Base-by-base conservation (phyloP, 768 basidiomycete genomes). In the Mycena haematopus region DNA sequence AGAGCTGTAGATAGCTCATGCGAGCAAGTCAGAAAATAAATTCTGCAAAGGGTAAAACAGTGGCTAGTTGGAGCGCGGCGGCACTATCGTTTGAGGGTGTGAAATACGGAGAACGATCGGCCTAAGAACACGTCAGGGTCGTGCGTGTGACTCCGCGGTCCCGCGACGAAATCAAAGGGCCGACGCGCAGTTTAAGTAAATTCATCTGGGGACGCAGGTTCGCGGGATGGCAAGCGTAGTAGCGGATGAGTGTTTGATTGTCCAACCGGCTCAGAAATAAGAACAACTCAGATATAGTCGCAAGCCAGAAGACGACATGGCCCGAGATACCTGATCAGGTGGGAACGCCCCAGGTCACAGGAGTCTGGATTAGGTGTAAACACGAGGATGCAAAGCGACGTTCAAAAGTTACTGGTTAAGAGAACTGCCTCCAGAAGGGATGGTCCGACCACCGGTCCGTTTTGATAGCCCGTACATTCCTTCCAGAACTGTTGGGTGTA, bases 391-490 rank as follows among this genome's bases (percentile, higher is more conserved):
- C 13, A 35, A 24, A 25, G 17, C 13, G 35, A 46, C 19, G 17
- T 15, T 21, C 8, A 10, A 51, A 33, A 33, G n/a, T 46, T 31
- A 51, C 31, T 50, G 42, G 62, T 68, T 68, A 73, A 64, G 67
- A 66, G 46, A 66, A 66, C 52, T 14, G 65, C 47, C 54, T 64
- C 90, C 91, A 91, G 73, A 89, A 90, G 9, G 69, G 63, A 67
- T 90, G 82, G 35, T 82, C 77, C 76, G 78, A 80, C 88, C 89
- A 91, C 25, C 82, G 84, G 33, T 78, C 72, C 45, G 86, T 70
- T 67, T 75, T 80, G 49, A 79, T 76, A 49, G 87, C 69, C 4
- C 70, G 74, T 17, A 83, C 73, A 60, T 62, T 69, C 63, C 87
- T 78, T 22, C 84, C 86, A 44, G 77, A 80, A 25, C 71, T 60